These are phyloP conservation scores for Aspergillus conjunctus DNA, from an alignment of 495 filamentous ascomycete genomes.

Conservation along the genomic window DNA sequence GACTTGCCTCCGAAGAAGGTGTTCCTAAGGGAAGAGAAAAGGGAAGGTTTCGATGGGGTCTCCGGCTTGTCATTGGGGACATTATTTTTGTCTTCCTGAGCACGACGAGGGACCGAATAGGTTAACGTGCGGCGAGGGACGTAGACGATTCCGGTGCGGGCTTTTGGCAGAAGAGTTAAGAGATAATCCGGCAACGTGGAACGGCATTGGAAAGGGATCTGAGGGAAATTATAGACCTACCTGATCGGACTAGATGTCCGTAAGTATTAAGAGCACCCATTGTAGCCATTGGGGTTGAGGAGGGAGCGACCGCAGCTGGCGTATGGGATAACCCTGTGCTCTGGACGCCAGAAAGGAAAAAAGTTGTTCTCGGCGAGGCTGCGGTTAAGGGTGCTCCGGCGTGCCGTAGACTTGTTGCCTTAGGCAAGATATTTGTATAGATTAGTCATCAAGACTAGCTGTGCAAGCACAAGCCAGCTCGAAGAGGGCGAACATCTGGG, in stretches of 20 bases:
- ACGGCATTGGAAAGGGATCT: neutral
- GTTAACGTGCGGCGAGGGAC: conserved; percentile 46
- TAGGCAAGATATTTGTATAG: no score
- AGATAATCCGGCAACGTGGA: conserved; percentile 14
- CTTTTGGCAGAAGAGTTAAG: conserved; percentile 10
- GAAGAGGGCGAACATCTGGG: no score
- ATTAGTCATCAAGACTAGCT: no score
- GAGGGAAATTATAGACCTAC: conserved; percentile 27
- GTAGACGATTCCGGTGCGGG: conserved; percentile 41
- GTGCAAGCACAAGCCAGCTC: no score
- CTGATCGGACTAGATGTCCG: conserved; percentile 46
- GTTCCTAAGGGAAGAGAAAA: conserved; percentile 42
- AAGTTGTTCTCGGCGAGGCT: conserved; percentile 13
- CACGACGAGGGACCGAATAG: conserved; percentile 37
- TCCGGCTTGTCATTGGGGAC: conserved; percentile 21
- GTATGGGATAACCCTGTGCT: conserved; percentile 2
- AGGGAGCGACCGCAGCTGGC: conserved; percentile 11
- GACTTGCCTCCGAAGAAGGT: conserved; percentile 40
- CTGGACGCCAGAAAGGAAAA: conserved; percentile 16
- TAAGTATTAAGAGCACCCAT: conserved; percentile 42
- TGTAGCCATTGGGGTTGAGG: conserved; percentile 36
- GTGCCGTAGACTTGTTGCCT: neutral
- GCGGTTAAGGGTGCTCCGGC: neutral
- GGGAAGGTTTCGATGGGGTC: conserved; percentile 19
- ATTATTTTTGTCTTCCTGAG: conserved; percentile 31